Evolutionary conservation across 108 stramenopile genomes (phyloP).

Genomic region (Mediolabrus comicus): DNA sequence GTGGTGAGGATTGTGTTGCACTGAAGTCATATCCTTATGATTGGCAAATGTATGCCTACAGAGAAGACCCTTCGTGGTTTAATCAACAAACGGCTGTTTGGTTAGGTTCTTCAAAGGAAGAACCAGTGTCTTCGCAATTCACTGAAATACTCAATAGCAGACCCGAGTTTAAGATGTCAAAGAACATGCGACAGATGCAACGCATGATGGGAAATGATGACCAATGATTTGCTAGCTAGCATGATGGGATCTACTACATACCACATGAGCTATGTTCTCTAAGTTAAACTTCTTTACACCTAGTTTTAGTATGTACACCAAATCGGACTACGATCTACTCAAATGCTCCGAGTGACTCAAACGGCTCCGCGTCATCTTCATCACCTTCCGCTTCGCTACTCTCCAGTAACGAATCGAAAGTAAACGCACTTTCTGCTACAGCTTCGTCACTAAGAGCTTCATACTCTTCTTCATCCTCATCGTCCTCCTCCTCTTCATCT

Average conservation of each 20-base stretch:
- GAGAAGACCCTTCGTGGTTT: slow-evolving; percentile 65
- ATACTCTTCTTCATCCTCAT: slow-evolving; percentile 53
- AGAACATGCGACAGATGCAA: slow-evolving; percentile 83
- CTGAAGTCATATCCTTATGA: slow-evolving; percentile 85
- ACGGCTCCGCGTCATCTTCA: slow-evolving; percentile 9
- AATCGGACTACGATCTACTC: slow-evolving; percentile 4
- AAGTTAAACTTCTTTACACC: slow-evolving; percentile 1
- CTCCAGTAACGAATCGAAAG: slow-evolving; percentile 16
- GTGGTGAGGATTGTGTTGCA: slow-evolving; percentile 82
- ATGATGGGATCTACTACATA: neutral
- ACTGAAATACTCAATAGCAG: slow-evolving; percentile 59
- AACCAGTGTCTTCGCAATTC: slow-evolving; percentile 63
- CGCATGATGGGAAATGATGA: slow-evolving; percentile 58
- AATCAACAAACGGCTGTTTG: slow-evolving; percentile 50
- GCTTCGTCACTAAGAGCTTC: slow-evolving; percentile 23
- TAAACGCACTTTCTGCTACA: slow-evolving; percentile 17
- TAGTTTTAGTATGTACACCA: neutral
- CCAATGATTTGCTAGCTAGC: neutral
- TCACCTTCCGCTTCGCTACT: slow-evolving; percentile 1
- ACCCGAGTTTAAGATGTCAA: slow-evolving; percentile 75
- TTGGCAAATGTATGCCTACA: slow-evolving; percentile 85
- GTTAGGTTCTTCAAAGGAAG: slow-evolving; percentile 65
- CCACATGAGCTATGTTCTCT: neutral
- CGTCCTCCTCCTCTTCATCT: slow-evolving; percentile 57
- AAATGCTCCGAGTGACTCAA: slow-evolving; percentile 30